phyloP scores from a whole-genome alignment of 78 protist genomes.

The Anaeramoeba ignava region DNA sequence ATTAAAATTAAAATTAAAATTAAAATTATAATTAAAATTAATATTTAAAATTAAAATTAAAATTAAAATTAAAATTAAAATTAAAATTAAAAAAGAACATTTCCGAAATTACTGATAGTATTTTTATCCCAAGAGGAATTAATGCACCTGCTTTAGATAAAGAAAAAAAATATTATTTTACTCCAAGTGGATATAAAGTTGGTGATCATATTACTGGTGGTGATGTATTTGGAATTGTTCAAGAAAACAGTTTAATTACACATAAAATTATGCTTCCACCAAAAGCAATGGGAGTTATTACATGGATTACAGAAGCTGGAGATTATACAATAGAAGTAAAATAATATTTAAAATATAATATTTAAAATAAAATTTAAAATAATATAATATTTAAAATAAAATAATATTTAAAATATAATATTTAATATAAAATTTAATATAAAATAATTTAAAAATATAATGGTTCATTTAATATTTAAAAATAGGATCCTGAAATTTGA shows the following conservation, averaged over 20 bases:
- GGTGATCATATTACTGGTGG: slow-evolving; percentile 90
- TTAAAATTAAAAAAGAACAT: no score
- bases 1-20: no score
- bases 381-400: no score
- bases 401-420: neutral
- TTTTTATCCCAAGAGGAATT: slow-evolving; percentile 96
- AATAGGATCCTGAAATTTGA: slow-evolving; percentile 13
- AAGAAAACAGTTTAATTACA: slow-evolving; percentile 74
- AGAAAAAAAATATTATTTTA: slow-evolving; percentile 63
- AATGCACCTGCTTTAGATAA: slow-evolving; percentile 64
- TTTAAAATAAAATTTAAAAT: no score
- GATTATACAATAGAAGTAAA: slow-evolving; percentile 65
- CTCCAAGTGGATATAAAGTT: slow-evolving; percentile 77
- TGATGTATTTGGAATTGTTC: slow-evolving; percentile 81
- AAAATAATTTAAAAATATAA: slow-evolving; percentile 15
- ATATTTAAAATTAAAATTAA: no score
- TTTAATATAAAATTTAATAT: neutral
- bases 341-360: no score
- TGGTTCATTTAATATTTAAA: neutral
- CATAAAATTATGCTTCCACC: slow-evolving; percentile 93
- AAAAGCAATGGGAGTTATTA: slow-evolving; percentile 61
- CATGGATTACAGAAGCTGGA: slow-evolving; percentile 75
- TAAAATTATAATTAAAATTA: no score
- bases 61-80: no score
- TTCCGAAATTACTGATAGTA: no score